A percentile compares a stretch with the other conserved stretches of the same genome.
Evolutionary conservation across 441 rosid genomes (phyloP).

Genomic region (Gossypium davidsonii): DNA sequence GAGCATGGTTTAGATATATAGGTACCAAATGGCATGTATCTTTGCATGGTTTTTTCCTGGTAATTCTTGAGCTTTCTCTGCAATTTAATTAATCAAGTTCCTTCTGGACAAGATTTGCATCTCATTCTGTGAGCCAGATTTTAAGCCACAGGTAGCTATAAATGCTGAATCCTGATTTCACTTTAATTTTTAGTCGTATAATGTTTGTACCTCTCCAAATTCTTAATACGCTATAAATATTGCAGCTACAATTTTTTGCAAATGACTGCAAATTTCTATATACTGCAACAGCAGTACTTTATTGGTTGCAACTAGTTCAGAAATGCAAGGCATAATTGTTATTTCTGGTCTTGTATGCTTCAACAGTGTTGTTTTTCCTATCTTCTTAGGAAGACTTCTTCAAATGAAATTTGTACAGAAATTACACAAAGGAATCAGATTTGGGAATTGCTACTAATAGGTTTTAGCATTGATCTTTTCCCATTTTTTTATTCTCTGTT

Average conservation of each 20-base stretch:
- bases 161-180: neutral
- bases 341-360: neutral
- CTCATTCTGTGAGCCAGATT: neutral
- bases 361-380: neutral
- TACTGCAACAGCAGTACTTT: neutral
- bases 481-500: neutral
- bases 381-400: neutral
- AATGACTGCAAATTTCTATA: neutral
- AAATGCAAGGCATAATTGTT: neutral
- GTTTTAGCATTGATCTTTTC: neutral
- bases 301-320: neutral
- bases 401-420: neutral
- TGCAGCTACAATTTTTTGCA: neutral
- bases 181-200: neutral
- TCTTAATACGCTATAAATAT: neutral
- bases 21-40: neutral
- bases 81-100: neutral
- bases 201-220: neutral
- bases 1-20: neutral
- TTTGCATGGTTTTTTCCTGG: neutral
- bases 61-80: neutral
- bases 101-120: neutral
- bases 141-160: neutral
- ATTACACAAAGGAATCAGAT: neutral
- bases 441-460: neutral